Base-by-base conservation (phyloP, 2,329 filamentous ascomycete genomes). In the Aspergillus candidus region DNA sequence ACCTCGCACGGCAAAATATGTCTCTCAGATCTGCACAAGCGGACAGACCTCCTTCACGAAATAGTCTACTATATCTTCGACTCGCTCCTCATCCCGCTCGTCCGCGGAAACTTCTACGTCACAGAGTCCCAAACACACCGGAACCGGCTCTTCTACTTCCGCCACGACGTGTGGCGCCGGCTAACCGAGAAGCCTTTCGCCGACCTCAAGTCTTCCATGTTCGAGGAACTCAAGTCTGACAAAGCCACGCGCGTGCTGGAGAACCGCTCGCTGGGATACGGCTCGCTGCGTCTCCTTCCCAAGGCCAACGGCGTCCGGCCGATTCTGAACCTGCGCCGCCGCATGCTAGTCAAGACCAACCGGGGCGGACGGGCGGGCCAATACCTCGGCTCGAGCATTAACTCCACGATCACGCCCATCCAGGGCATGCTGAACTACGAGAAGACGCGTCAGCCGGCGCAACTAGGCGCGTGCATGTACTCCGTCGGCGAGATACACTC, bases 21-120 rank as follows among this genome's bases (percentile, higher is more conserved):
- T 47, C 72, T 75, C 47, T 82, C 84, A 0, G 91, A 97, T 59
- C 72, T 78, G 27, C 68, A 71, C 6, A 97, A 96, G 65, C 82
- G 90, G 10, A 72, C 71, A 18, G 86, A 96, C 58, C 74, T 97
- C 0, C 79, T 96, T 38, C 69, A 82, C 41, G 93, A 98, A 62
- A 82, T 97, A 46, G 58, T 97, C 6, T 97, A 96, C 68, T 98
- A 90, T 62, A 53, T 94, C 4, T 93, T 98, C 57, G 93, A 98
- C 65, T 96, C 90, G 0, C 74, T 96, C 15, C 61, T 98, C 44
- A 86, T 97, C 55, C 91, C 93, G 8, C 74, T 98, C 6, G 78
- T 97, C 38, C 81, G 87, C 30, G 82, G 80, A 50, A 90, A 93
- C 58, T 98, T 98, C 58, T 91, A 97, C 60, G 86, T 96, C 32